Evolutionary conservation across 805 yeast genomes (phyloP), one percentile per base, ranked within the genome.

Genomic region (Spathaspora sp.): DNA sequence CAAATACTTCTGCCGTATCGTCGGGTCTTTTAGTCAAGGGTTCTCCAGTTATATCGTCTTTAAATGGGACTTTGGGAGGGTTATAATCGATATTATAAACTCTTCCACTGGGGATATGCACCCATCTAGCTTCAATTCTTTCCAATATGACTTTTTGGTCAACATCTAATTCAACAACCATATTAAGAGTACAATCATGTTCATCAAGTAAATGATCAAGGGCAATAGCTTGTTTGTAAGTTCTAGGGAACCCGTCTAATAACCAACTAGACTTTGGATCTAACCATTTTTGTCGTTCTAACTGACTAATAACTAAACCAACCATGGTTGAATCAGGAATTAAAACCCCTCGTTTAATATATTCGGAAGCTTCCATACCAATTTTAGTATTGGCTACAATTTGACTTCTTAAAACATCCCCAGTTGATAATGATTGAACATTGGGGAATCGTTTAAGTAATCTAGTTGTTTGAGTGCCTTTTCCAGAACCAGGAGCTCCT

Each of bases 401-500:
- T 60, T 91, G 87, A 39, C 70, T 68, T 55, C 98, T 78, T 44
- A 92, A 70, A 5, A 90, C 69, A 67, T 92, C 97, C 1, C 98
- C 98, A 0, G 96, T 86, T 1, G 96, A 84, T 8, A 93, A 68
- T 0, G 93, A 72, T 12, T 75, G 65, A 19, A 92, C 66, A 4
- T 63, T 59, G 1, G 86, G 79, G 52, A 84, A 77, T 42, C 71
- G 67, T 48, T 79, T 77, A 52, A 86, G 65, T 4, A 92, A 72
- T 53, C 84, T 76, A 2, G 86, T 69, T 0, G 97, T 87, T 57
- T 87, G 88, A 0, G 98, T 92, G 1, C 97, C 97, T 64, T 92
- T 92, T 0, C 98, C 98, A 1, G 97, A 79, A 0, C 98, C 98
- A 0, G 98, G 98, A 0, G 97, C 96, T 2, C 97, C 97, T 23